Conservation (phyloP, 805 yeast genomes). For the Zygosaccharomyces bailii region DNA sequence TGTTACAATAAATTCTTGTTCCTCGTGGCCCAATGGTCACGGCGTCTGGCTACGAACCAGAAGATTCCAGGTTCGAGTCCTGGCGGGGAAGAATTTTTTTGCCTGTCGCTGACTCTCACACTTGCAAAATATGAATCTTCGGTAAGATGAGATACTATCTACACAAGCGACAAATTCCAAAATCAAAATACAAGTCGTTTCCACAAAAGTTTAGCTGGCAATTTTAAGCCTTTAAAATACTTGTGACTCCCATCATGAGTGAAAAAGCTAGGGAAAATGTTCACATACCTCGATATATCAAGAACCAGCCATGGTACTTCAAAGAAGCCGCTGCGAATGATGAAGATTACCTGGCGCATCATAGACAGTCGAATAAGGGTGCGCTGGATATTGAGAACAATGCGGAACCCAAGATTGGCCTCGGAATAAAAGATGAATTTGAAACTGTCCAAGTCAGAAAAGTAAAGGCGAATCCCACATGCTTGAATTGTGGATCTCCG, state of each 20-base stretch:
- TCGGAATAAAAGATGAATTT: slow-evolving; percentile 52
- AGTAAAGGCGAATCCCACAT: slow-evolving; percentile 36
- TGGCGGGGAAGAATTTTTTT: slow-evolving; percentile 44
- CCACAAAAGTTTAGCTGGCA: too few species aligned
- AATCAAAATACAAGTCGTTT: background rate
- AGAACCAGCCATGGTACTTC: slow-evolving; percentile 36
- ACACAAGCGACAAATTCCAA: background rate
- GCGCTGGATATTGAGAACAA: slow-evolving; percentile 42
- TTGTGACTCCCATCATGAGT: slow-evolving; percentile 5
- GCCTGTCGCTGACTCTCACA: too few species aligned
- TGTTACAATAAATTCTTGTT: slow-evolving; percentile 44
- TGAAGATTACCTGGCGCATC: slow-evolving; percentile 55
- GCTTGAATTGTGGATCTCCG: slow-evolving; percentile 57
- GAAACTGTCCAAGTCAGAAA: slow-evolving; percentile 20
- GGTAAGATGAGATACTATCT: background rate
- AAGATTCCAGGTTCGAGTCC: slow-evolving; percentile 55
- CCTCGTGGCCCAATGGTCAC: slow-evolving; percentile 77
- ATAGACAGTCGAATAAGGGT: slow-evolving; percentile 39
- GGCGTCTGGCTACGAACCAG: slow-evolving; percentile 69
- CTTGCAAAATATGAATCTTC: too few species aligned
- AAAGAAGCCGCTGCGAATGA: slow-evolving; percentile 15
- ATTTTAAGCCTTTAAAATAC: too few species aligned
- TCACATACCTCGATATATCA: slow-evolving; percentile 34
- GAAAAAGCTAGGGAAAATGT: slow-evolving; percentile 20
- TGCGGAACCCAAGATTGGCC: slow-evolving; percentile 51